These are phyloP conservation scores for Phytophthora megakarya DNA, from an alignment of 352 stramenopile genomes.

Conservation along the genomic window DNA sequence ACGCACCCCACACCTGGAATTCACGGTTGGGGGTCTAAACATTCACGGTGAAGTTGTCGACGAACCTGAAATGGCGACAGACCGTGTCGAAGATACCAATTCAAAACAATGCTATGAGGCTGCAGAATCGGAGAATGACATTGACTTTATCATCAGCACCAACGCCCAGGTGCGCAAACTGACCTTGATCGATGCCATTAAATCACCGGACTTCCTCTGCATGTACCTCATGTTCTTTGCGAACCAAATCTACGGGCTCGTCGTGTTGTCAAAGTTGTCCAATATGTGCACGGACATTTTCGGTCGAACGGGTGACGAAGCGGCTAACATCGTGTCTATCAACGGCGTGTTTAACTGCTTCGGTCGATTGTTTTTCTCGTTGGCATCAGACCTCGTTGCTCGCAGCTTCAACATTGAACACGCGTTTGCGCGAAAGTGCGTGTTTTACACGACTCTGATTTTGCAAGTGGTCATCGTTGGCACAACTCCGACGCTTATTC, in stretches of 20 bases:
- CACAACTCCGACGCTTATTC: conserved; percentile 61
- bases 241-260: conserved; percentile 66
- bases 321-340: conserved; percentile 63
- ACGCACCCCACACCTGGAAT: conserved; percentile 57
- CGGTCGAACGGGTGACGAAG: conserved; percentile 37
- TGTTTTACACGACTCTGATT: conserved; percentile 65
- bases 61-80: conserved; percentile 27
- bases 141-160: conserved; percentile 42
- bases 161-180: conserved; percentile 57
- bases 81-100: conserved; percentile 27
- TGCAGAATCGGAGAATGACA: conserved; percentile 44
- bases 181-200: conserved; percentile 58
- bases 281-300: conserved; percentile 68
- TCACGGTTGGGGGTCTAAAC: conserved; percentile 55
- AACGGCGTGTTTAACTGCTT: conserved; percentile 74
- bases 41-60: conserved; percentile 62
- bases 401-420: conserved; percentile 59
- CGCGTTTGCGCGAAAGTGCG: conserved; percentile 55
- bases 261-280: conserved; percentile 71
- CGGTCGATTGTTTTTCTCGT: conserved; percentile 53
- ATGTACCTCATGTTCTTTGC: conserved; percentile 78
- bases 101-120: conserved; percentile 49
- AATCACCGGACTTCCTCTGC: conserved; percentile 61
- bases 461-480: conserved; percentile 68
- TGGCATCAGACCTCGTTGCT: conserved; percentile 51